Evolutionary conservation across 2,329 filamentous ascomycete species (phyloP), one percentile per base, ranked within the genome.

Genomic region (Cladosporium velox): DNA sequence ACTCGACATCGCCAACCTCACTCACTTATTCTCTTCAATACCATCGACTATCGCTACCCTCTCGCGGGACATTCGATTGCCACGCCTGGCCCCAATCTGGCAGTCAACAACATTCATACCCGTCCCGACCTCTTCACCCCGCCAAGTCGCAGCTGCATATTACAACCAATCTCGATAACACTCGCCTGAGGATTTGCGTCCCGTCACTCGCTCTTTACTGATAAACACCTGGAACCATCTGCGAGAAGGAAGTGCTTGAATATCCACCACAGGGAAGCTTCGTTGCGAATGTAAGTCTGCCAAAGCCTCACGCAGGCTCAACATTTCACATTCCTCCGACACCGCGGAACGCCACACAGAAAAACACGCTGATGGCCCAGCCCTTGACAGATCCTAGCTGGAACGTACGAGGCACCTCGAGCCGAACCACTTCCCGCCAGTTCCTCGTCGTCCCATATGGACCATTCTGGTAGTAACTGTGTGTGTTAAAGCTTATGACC

Each of bases 311-410:
- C 28, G 41, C 44, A 52, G 7, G 18, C 15, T 35, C 59, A 32
- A 34, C 7, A 32, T 26, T 14, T 34, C 41, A 64, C 61, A 64
- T 64, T 64, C 61, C 61, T 64, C 51, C 24, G 51, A 30, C 61
- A 21, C 14, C 30, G 28, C 60, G 60, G 60, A 41, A 63, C 60
- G 60, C 51, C 32, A 34, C 49, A 57, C 38, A 34, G 14, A 51
- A 57, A 64, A 64, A 64, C 61, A 64, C 35, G 61, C 61, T 64
- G 61, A 64, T 49, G 61, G 51, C 38, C 51, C 61, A 64, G 61
- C 61, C 61, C 51, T 57, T 47, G 18, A n/a, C 61, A 64, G 61
- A 57, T 38, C 12, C 10, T 32, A 28, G 41, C 26, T 64, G 51
- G 51, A 55, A 57, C 61, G 51, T 44, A 57, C 61, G 51, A 44